Base-by-base conservation (phyloP, 2,329 filamentous ascomycete genomes). In the Scedosporium minutisporum region DNA sequence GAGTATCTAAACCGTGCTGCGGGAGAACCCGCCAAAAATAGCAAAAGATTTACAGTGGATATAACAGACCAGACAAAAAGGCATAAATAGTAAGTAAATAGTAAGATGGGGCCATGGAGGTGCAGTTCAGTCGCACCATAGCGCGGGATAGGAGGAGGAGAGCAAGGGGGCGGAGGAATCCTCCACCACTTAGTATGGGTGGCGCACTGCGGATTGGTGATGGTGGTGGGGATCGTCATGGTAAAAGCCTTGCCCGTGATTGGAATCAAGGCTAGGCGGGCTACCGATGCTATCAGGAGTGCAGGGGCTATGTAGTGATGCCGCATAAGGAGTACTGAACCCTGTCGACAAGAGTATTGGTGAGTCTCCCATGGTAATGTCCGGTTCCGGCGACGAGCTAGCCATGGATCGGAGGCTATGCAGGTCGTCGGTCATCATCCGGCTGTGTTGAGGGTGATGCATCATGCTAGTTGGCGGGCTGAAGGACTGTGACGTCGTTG, bases 381-480 rank as follows among this genome's bases (percentile, higher is more conserved):
- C 72, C 23, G 68, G 65, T n/a, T 74, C 71, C 5, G 70, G 63
- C 42, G 67, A 66, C 48, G 66, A 69, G 61, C 67, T 67, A 4
- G 73, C 66, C 67, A 75, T 71, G 44, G 68, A 69, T 29, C 72
- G 67, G n/a, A 75, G 66, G 51, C 70, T 75, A 27, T 71, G 69
- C 48, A 75, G 65, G 57, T 74, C 74, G 57, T 75, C 74, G 3
- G 73, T 70, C n/a, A 75, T 73, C 63, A 75, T 74, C 12, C 72
- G 72, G 1, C 71, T 68, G 6, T 64, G 67, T 16, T 68, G 66
- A 46, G 69, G 67, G 23, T 65, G 66, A 48, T 66, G 46, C 64
- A 68, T 41, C 64, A 66, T 33, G 25, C 60, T 41, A 51, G 25
- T 60, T 14, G 60, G 61, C 6, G 27, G 23, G 7, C 60, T 41